Evolutionary conservation across 2,329 filamentous ascomycete species (phyloP).

Genomic region (Fusarium incarnatum): DNA sequence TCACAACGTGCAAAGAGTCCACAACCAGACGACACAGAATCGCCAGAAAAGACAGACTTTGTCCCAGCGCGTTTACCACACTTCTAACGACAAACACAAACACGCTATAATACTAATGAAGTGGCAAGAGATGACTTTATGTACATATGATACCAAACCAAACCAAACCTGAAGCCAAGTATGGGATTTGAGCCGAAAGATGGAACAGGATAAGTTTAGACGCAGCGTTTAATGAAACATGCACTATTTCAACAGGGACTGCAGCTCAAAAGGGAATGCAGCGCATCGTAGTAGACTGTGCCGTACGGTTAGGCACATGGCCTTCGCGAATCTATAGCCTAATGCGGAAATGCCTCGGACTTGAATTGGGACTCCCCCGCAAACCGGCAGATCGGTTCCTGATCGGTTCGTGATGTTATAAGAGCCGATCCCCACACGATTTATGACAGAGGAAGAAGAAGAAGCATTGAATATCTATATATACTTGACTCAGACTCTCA

Average conservation of each 20-base stretch:
- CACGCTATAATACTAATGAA: slow-evolving; percentile 37
- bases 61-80: slow-evolving; percentile 69
- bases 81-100: slow-evolving; percentile 56
- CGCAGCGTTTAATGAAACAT: slow-evolving; percentile 6
- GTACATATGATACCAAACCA: slow-evolving; percentile 45
- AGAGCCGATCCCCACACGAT: slow-evolving; percentile 30
- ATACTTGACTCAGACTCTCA: neutral
- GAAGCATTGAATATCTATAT: neutral
- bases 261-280: neutral
- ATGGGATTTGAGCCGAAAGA: slow-evolving; percentile 15
- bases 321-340: slow-evolving; percentile 45
- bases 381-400: slow-evolving; percentile 40
- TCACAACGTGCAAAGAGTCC: slow-evolving; percentile 45
- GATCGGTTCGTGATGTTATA: slow-evolving; percentile 33
- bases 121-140: slow-evolving; percentile 28
- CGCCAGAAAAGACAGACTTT: slow-evolving; percentile 53
- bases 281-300: neutral
- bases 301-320: slow-evolving; percentile 14
- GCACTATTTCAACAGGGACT: neutral
- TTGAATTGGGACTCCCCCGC: slow-evolving; percentile 45
- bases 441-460: neutral
- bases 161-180: slow-evolving; percentile 31
- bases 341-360: slow-evolving; percentile 52
- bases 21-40: slow-evolving; percentile 12
- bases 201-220: slow-evolving; percentile 17